Base-by-base conservation (phyloP, 345 rosid genomes). In the Noccaea bulbosa region DNA sequence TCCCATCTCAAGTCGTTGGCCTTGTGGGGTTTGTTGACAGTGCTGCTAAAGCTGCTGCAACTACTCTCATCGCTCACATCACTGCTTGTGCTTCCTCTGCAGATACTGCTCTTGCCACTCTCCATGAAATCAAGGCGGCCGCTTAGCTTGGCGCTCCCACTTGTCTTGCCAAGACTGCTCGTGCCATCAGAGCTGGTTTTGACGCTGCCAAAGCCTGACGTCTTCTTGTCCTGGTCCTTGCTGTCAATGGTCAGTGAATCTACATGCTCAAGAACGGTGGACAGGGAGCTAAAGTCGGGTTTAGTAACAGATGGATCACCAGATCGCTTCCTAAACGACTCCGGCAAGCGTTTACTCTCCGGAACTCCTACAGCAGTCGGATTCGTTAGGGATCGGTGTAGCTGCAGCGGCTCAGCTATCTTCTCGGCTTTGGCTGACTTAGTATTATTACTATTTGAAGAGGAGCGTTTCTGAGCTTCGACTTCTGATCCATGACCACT, bases 1-100 rank as follows among this genome's bases (percentile, higher is more conserved):
- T 89, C 98, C 98, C 98, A 92, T 67, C 96, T 86, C 80, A 83
- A 64, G 74, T 92, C 98, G 57, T 92, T 89, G 17, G 89, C 92
- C 77, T 89, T 89, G 69, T 92, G 98, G 17, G 98, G 98, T 65
- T 89, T 92, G 80, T 70, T 92, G 52, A 87, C 82, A 67, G 85
- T 83, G 78, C 89, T 87, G 72, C 94, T 92, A 71, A 92, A 92
- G 85, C 94, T 89, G 80, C 93, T 89, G 68, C 98, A 92, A 11
- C 92, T 77, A 76, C 98, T 92, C 79, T 92, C 98, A 70, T 89
- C 94, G 54, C 98, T 92, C 57, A 92, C 72, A 67, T 89, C 98
- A 62, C 88, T 92, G 82, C 98, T 83, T 8, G 94, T 86, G 81
- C 96, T 92, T 65, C 93, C 98, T 81, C 98, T 83, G 71, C 92